Base-by-base conservation (phyloP, 352 stramenopile genomes). In the Phytophthora multivora region DNA sequence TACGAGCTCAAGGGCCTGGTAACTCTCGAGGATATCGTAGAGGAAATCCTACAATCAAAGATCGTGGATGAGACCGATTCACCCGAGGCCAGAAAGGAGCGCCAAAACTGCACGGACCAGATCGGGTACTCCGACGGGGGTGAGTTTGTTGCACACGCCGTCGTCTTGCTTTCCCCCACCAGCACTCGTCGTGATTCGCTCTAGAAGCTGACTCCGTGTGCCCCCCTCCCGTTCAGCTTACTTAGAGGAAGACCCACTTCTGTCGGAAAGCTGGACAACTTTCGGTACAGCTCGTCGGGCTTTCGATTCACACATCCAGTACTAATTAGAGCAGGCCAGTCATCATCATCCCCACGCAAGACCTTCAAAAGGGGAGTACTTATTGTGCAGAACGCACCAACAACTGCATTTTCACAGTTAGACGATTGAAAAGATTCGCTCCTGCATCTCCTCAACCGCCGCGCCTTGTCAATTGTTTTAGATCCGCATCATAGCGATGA, bases 1-100 rank as follows among this genome's bases (percentile, higher is more conserved):
- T 99, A 99, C 68, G 90, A 98, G 72, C 80, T 99, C 13, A 97
- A 96, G 42, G 98, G 97, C 2, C 88, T 99, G 23, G 94, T 99
- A 31, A 99, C 97, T 4, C 71, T 99, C 25, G 96, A 99, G 73
- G 97, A 99, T 73, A 98, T 99, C 47, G 95, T 99, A 41, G 96
- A 99, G 67, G 91, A 98, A 57, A 99, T 99, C 62, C 73, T 99
- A 31, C 82, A 93, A 59, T 92, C 97, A 65, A 96, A 98, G 67
- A 98, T 99, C 62, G 81, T 93, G 3, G 96, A 99, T 62, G 97
- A 99, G 68, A 98, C 89, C 16, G 91, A 99, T 70, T 87, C 75
- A 15, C 59, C 45, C 15, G 74, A 81, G 3, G 78, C 74, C 5
- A 59, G 54, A 12, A 73, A 63, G n/a, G 76, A 81, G 39, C 76